Evolutionary conservation across 352 stramenopile species (phyloP), one percentile per base, ranked within the genome.

Genomic region (Phytophthora hybrid): DNA sequence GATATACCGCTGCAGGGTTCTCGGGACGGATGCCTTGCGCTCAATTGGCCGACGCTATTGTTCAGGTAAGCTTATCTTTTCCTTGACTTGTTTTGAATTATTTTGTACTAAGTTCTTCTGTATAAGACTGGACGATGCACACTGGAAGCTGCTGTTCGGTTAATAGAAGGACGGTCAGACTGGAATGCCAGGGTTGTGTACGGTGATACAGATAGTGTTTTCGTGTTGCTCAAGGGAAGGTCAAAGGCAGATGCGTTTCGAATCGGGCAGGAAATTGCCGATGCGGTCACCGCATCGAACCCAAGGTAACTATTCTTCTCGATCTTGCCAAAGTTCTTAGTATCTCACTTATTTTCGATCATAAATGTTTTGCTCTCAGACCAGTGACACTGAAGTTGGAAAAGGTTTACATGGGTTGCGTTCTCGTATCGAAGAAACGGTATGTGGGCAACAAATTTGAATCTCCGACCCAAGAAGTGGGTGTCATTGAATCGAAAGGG

Each of bases 131-230:
- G 90, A 10, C 77, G 97, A 58, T 91, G 87, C 55, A 99, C 97
- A 5, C 84, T 99, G 29, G 94, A 98, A 85, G 92, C 91, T 66
- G 93, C 97, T 56, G 97, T 99, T 39, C 78, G 90, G 44, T 59
- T 98, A 39, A 97, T 99, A 2, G 98, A 98, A 64, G 73, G 66
- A 11, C 83, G 90, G 63, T 69, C 80, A 21, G 82, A 90, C 46
- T 97, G 90, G 93, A 91, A 95, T 65, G 93, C 91, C n/a, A 84
- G 77, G 23, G 97, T 99, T 29, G 95, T 98, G 6, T 99, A 99
- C 71, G 98, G 97, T 10, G 98, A 99, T 76, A 99, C 98, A 5
- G 98, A 99, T 78, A 99, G 97, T 59, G 77, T 99, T 6, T 99
- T 99, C 84, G 91, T 99, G 47, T 87, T 98, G 63, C 81, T 99